These are phyloP conservation scores for Nothophytophthora sp. DNA, from an alignment of 352 stramenopile species.

Conservation along the genomic window DNA sequence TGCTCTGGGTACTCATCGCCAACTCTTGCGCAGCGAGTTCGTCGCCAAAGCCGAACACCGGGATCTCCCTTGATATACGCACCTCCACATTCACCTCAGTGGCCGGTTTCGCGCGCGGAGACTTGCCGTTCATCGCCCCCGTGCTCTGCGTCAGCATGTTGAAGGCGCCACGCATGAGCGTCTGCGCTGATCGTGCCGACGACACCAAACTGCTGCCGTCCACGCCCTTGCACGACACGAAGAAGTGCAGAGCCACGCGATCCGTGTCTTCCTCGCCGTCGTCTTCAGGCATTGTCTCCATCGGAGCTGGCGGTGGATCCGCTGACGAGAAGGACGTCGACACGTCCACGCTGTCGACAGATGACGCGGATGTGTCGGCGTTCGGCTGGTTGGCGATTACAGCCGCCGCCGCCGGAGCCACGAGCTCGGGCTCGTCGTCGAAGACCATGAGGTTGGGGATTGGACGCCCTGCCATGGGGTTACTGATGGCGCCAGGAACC, in stretches of 20 bases:
- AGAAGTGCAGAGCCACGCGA: slow-evolving; percentile 56
- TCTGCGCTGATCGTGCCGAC: slow-evolving; percentile 62
- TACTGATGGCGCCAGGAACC: no score
- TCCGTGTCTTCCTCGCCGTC: slow-evolving; percentile 2
- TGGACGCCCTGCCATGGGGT: neutral
- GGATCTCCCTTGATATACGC: slow-evolving; percentile 52
- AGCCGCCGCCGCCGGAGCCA: slow-evolving; percentile 3
- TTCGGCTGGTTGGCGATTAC: no score
- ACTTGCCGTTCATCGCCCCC: slow-evolving; percentile 38
- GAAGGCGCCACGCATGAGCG: slow-evolving; percentile 69
- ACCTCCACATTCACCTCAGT: slow-evolving; percentile 77
- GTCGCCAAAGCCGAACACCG: slow-evolving; percentile 23
- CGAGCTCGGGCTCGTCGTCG: slow-evolving; percentile 30
- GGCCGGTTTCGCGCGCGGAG: slow-evolving; percentile 43
- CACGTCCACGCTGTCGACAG: slow-evolving; percentile 3
- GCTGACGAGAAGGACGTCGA: neutral
- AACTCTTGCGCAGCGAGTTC: slow-evolving; percentile 5
- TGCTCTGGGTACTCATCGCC: no score
- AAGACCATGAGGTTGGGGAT: slow-evolving; percentile 54
- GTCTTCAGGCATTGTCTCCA: neutral
- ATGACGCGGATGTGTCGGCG: slow-evolving; percentile 1
- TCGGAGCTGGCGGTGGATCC: slow-evolving; percentile 1
- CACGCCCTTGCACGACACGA: slow-evolving; percentile 64
- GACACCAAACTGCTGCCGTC: slow-evolving; percentile 57
- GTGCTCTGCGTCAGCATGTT: slow-evolving; percentile 62